These are phyloP conservation scores for Volvox africanus DNA, from an alignment of 139 green algal genomes.

Conservation along the genomic window DNA sequence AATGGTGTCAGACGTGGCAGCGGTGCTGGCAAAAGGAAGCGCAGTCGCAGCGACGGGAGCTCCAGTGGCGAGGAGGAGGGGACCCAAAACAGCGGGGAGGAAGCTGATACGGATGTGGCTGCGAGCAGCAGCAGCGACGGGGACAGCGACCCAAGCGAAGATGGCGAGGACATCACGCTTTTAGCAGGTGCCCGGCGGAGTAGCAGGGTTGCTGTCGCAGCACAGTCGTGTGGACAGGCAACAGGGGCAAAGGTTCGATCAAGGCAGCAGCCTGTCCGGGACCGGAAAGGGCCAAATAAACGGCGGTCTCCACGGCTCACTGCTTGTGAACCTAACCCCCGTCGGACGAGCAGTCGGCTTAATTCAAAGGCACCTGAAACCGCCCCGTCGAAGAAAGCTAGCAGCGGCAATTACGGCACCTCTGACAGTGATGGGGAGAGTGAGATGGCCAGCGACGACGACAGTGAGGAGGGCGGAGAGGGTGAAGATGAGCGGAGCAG, in stretches of 20 bases:
- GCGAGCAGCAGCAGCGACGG: slow-evolving; percentile 12
- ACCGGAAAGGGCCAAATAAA: slow-evolving; percentile 22
- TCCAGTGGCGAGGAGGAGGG: background rate
- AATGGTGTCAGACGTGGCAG: background rate
- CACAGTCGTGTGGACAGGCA: too few relatives aligned
- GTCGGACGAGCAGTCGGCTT: slow-evolving; percentile 26
- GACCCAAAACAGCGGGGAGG: slow-evolving; percentile 1
- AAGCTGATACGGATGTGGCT: slow-evolving; percentile 6
- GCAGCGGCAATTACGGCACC: background rate
- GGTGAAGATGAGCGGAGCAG: background rate
- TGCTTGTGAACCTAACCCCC: background rate
- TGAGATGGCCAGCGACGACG: background rate
- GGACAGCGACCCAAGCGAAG: background rate
- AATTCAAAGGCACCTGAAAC: background rate
- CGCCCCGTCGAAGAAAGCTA: background rate
- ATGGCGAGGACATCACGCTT: background rate
- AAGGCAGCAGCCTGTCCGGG: background rate
- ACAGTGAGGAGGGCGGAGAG: background rate
- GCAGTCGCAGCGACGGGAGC: background rate
- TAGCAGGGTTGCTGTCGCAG: background rate
- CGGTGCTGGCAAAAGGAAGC: background rate
- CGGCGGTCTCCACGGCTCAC: slow-evolving; percentile 1
- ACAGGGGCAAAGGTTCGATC: background rate
- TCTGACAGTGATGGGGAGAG: background rate
- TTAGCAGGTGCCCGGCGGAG: background rate